These are phyloP conservation scores for Croton laevigatus DNA, from an alignment of 441 rosid species.

Conservation along the genomic window DNA sequence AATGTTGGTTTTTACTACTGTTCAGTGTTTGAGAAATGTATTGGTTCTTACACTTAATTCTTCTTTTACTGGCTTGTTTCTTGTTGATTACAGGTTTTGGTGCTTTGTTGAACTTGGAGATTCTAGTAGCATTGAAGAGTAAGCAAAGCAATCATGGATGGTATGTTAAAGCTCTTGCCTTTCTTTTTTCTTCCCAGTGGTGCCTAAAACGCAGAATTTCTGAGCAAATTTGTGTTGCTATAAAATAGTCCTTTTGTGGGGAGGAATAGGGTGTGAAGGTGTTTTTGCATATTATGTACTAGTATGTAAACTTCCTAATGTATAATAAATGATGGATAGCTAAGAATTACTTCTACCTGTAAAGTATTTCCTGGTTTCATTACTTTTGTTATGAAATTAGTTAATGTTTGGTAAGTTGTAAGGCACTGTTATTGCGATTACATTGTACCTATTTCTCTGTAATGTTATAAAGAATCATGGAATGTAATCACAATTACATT, in stretches of 20 bases:
- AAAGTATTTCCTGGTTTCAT: not conserved
- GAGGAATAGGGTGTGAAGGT: not conserved
- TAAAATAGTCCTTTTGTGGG: not conserved
- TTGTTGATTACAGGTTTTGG: constrained; percentile 32
- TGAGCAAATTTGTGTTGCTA: not conserved
- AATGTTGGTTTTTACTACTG: not conserved
- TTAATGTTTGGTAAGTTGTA: not conserved
- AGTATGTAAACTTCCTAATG: not conserved
- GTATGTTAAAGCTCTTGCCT: constrained; percentile 36
- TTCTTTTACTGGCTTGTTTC: constrained; percentile 6
- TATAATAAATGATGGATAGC: not conserved
- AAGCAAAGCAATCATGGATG: constrained; percentile 58
- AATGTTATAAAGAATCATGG: too few relatives aligned
- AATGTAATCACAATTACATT: too few relatives aligned
- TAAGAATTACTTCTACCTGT: not conserved
- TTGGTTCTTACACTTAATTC: not conserved
- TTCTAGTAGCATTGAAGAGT: constrained; percentile 9
- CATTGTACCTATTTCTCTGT: too few relatives aligned
- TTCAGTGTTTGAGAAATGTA: not conserved
- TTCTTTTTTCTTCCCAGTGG: not conserved
- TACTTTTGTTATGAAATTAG: not conserved
- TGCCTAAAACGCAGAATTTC: not conserved
- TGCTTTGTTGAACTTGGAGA: not conserved
- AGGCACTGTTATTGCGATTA: too few relatives aligned
- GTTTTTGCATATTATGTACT: not conserved